Base-by-base conservation (phyloP, 176 grass and related monocot genomes). In the Melocanna baccifera region DNA sequence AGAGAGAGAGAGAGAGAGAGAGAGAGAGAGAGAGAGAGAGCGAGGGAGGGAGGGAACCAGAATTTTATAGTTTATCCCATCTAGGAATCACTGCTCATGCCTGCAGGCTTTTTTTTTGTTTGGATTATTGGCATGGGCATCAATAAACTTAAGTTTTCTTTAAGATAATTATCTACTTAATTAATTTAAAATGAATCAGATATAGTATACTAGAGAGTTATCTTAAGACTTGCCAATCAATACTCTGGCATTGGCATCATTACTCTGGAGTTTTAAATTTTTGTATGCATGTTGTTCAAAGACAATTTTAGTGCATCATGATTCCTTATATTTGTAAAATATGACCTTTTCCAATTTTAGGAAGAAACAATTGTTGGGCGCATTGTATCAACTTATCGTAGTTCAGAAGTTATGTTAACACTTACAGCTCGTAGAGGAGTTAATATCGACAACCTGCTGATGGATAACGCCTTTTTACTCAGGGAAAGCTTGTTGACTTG, bases 401-500 rank as follows among this genome's bases (percentile, higher is more conserved):
- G 58, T 81, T 65, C 48, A 57, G 64, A 3, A 48, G 10, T 56
- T 43, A 48, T 34, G 40, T 74, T 68, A 67, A 34, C 32, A 34
- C 32, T 34, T 34, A 29, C 77, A 28, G 28, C 32, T 69, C 19
- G 11, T 19, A 37, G 18, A 78, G 47, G 73, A 80, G 63, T 71
- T 81, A 76, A 62, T 65, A 48, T 58, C 63, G 23, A 55, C 67
- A 86, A 73, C 26, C 26, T 79, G 6, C 47, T 84, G 82, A 78
- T 82, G 67, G 73, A 83, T 89, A 23, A 34, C 89, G 71, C 59
- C 30, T 51, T 67, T 62, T 84, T 62, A 80, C 36, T 80, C 87
- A 98, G 96, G 93, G 93, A 61, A 95, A 85, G 80, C 76, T 92
- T 65, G 46, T 93, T 22, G 93, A 98, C 83, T 73, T 95, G 78